Evolutionary conservation across 1,139 yeast species (phyloP).

Genomic region (Blastobotrys illinoisensis): DNA sequence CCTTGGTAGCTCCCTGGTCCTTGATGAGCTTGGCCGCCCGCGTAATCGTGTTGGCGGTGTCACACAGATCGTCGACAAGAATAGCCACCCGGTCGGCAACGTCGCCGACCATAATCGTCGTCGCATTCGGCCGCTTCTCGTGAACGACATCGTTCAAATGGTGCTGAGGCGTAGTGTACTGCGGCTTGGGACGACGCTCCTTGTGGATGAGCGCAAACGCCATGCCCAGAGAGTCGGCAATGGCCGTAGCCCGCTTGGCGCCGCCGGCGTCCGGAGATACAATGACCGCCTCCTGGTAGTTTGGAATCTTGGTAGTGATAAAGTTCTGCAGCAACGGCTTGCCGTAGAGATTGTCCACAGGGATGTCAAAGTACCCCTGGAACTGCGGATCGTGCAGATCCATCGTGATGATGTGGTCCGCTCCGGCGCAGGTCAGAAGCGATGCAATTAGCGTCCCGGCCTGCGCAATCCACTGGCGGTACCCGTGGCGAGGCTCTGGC

Average conservation of each 20-base stretch:
- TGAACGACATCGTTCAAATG: constrained; percentile 10
- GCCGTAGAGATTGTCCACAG: constrained; percentile 86
- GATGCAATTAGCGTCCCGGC: constrained; percentile 91
- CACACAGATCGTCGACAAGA: constrained; percentile 86
- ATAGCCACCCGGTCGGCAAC: constrained; percentile 81
- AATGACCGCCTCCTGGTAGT: constrained; percentile 72
- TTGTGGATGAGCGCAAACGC: constrained; percentile 94
- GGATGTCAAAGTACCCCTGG: constrained; percentile 88
- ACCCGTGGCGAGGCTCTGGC: constrained; percentile 51
- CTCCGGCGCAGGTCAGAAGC: constrained; percentile 86
- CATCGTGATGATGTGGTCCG: constrained; percentile 95
- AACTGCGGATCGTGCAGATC: constrained; percentile 95
- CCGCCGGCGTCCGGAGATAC: constrained; percentile 98
- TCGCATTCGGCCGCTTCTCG: constrained; percentile 38
- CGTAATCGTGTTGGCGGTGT: constrained; percentile 86
- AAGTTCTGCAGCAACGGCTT: constrained; percentile 80
- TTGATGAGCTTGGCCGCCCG: constrained; percentile 87
- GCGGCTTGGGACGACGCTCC: constrained; percentile 53
- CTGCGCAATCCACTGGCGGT: constrained; percentile 94
- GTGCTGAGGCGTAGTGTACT: constrained; percentile 12
- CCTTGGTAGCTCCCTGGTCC: constrained; percentile 86
- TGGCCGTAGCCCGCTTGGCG: constrained; percentile 89
- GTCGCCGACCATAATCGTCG: constrained; percentile 92
- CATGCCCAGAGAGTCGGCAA: constrained; percentile 86
- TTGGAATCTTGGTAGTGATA: constrained; percentile 65